These are phyloP conservation scores for Prunella vulgaris DNA, from an alignment of 257 asterid genomes.

Conservation along the genomic window DNA sequence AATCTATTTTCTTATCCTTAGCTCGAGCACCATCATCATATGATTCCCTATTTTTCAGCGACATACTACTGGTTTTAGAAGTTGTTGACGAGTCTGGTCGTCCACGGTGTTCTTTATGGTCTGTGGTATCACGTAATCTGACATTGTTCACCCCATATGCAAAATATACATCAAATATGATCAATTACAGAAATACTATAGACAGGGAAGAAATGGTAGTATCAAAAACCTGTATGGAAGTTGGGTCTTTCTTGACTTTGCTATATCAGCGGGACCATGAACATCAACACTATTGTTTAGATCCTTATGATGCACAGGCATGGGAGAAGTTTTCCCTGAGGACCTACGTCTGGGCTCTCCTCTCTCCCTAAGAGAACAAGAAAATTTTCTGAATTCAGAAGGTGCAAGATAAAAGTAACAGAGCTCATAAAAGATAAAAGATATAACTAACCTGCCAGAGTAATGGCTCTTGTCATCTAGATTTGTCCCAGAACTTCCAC, in stretches of 20 bases:
- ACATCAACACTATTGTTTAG: constrained; percentile 28
- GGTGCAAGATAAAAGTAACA: not conserved
- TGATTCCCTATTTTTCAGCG: constrained; percentile 38
- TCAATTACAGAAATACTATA: constrained; percentile 1
- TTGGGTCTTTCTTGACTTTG: constrained; percentile 37
- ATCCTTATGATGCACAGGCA: constrained; percentile 30
- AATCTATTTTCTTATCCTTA: constrained; percentile 33
- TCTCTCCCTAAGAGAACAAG: constrained; percentile 36
- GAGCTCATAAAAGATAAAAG: constrained; percentile 4
- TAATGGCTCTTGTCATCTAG: constrained; percentile 32
- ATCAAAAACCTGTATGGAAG: constrained; percentile 41
- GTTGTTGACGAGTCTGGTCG: constrained; percentile 31
- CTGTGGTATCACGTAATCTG: constrained; percentile 31
- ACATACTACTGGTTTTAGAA: constrained; percentile 25
- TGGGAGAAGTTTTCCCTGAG: constrained; percentile 30
- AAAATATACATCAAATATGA: constrained; percentile 15
- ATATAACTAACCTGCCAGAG: constrained; percentile 36
- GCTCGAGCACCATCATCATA: constrained; percentile 34
- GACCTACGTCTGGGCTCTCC: constrained; percentile 34
- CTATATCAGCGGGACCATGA: constrained; percentile 29
- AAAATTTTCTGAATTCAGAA: constrained; percentile 18
- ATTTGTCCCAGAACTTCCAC: constrained; percentile 41
- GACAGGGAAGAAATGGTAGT: not conserved
- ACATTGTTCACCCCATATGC: constrained; percentile 37
- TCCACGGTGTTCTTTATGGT: constrained; percentile 34